phyloP scores from a whole-genome alignment of 345 rosid species.

The Psidium friedrichsthalianum region DNA sequence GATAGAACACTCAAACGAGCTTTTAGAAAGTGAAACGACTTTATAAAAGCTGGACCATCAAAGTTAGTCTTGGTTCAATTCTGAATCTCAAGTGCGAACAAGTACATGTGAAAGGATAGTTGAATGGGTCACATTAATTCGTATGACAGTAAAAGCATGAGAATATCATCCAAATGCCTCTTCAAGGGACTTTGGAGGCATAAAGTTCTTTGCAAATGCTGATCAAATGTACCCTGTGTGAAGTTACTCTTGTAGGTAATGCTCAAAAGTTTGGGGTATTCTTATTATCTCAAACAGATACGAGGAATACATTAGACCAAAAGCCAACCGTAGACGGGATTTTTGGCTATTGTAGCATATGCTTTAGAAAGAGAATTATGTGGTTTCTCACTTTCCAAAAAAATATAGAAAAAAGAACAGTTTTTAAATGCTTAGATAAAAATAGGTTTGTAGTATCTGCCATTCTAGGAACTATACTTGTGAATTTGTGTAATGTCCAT shows the following conservation, averaged over 20 bases:
- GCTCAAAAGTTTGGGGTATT: background rate
- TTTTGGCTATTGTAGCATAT: background rate
- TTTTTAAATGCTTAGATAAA: background rate
- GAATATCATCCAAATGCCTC: no score
- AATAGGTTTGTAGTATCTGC: background rate
- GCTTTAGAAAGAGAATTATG: background rate
- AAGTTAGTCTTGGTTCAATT: no score
- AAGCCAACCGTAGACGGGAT: background rate
- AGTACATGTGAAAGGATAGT: no score
- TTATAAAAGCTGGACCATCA: no score
- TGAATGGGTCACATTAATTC: no score
- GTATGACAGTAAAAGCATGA: no score
- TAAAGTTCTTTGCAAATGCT: no score
- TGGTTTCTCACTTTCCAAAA: background rate
- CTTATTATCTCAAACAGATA: background rate
- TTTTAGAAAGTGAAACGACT: no score
- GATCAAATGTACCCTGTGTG: no score
- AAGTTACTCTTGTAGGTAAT: background rate
- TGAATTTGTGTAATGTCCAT: background rate
- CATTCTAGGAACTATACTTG: background rate
- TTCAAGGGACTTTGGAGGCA: no score
- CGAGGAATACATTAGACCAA: background rate
- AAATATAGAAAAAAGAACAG: background rate
- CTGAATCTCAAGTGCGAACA: no score
- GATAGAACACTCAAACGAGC: no score